phyloP scores from a whole-genome alignment of 495 filamentous ascomycete genomes.

The Penicillium malachiteum region DNA sequence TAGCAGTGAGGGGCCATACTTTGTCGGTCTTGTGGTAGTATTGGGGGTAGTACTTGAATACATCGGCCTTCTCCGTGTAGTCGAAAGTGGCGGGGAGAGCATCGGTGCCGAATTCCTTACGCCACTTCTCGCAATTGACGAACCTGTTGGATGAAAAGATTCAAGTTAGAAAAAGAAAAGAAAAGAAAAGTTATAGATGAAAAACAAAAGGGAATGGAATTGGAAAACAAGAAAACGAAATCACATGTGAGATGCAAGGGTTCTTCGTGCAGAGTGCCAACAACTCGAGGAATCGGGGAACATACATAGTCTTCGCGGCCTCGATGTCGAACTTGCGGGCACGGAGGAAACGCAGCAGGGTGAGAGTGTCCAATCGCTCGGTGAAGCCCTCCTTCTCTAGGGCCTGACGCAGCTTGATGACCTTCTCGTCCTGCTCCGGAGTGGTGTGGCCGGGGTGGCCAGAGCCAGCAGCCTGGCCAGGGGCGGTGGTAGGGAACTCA shows the following conservation, averaged over 20 bases:
- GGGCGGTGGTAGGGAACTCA: slow-evolving; percentile 81
- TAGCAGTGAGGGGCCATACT: slow-evolving; percentile 45
- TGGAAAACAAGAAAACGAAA: background rate
- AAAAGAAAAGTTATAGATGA: background rate
- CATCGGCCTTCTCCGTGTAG: slow-evolving; percentile 80
- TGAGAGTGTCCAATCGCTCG: slow-evolving; percentile 86
- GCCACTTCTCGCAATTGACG: slow-evolving; percentile 85
- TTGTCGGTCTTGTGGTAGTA: slow-evolving; percentile 99
- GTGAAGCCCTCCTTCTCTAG: slow-evolving; percentile 83
- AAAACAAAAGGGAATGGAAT: no score
- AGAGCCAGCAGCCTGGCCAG: slow-evolving; percentile 30
- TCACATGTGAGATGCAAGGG: background rate
- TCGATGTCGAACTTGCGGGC: slow-evolving; percentile 93
- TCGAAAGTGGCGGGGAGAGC: slow-evolving; percentile 77
- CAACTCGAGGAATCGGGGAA: slow-evolving; percentile 6
- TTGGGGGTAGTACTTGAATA: slow-evolving; percentile 95
- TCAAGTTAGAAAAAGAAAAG: slow-evolving; percentile 2
- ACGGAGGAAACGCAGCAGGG: slow-evolving; percentile 85
- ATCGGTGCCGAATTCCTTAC: slow-evolving; percentile 83
- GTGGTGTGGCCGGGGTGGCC: slow-evolving; percentile 92
- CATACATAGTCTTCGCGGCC: slow-evolving; percentile 79
- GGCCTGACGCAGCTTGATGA: slow-evolving; percentile 76
- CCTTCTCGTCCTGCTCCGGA: slow-evolving; percentile 83
- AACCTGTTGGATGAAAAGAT: slow-evolving; percentile 59
- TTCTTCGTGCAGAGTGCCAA: background rate